Conservation (phyloP, 768 basidiomycete species). For the Pleurotus giganteus region DNA sequence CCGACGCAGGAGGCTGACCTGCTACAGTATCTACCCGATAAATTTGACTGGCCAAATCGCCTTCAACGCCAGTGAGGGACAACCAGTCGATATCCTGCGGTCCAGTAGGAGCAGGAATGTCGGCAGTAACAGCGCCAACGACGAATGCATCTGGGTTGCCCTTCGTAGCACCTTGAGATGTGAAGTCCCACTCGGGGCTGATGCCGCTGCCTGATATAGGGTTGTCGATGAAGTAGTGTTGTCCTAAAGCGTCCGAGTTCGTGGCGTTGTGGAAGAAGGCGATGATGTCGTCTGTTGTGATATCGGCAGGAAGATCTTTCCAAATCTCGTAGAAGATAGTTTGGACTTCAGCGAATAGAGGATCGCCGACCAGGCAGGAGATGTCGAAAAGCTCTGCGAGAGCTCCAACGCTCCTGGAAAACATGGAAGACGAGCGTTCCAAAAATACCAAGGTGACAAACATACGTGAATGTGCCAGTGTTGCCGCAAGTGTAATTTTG, state of each 20-base stretch:
- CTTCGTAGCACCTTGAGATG: constrained; percentile 32
- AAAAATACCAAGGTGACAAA: constrained; percentile 1
- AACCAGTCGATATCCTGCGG: constrained; percentile 55
- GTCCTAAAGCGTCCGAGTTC: constrained; percentile 31
- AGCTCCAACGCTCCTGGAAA: constrained; percentile 44
- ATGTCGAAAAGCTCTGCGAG: constrained; percentile 52
- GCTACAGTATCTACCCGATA: constrained; percentile 52
- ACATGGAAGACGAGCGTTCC: not conserved
- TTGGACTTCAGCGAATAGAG: constrained; percentile 27
- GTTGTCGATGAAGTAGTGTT: constrained; percentile 59
- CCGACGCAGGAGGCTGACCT: constrained; percentile 54
- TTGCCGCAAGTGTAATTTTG: constrained; percentile 55
- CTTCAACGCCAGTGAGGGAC: constrained; percentile 42
- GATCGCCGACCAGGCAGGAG: constrained; percentile 40
- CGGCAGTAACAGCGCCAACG: constrained; percentile 39
- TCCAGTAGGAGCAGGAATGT: constrained; percentile 40
- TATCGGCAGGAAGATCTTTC: constrained; percentile 15
- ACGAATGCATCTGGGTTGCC: constrained; percentile 46
- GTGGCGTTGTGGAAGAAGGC: constrained; percentile 11
- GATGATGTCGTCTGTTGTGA: constrained; percentile 20
- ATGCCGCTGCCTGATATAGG: constrained; percentile 37
- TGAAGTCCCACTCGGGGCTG: constrained; percentile 59
- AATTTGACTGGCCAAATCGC: constrained; percentile 45
- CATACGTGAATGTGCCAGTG: constrained; percentile 45
- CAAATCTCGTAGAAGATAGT: constrained; percentile 25